These are phyloP conservation scores for Thraustotheca clavata DNA, from an alignment of 352 stramenopile genomes.

Conservation along the genomic window DNA sequence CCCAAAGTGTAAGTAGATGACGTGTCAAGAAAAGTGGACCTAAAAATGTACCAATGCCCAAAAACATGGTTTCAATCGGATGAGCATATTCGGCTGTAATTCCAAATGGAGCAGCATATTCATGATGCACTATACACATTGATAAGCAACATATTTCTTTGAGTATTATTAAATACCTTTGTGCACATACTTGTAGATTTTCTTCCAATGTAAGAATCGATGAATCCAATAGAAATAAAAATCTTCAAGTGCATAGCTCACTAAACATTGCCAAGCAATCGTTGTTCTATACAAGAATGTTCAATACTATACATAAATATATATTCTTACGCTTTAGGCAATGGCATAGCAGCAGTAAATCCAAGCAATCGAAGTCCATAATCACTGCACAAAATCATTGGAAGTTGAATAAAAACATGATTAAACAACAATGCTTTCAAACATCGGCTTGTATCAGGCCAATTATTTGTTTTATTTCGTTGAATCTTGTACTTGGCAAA, in stretches of 20 bases:
- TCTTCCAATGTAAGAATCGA: conserved; percentile 23
- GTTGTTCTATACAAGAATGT: not conserved
- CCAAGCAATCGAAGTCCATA: conserved; percentile 17
- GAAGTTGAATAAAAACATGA: conserved; percentile 21
- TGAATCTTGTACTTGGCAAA: conserved; percentile 24
- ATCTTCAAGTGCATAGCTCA: conserved; percentile 22
- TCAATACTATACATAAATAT: not conserved
- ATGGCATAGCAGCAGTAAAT: conserved; percentile 6
- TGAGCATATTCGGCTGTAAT: conserved; percentile 23
- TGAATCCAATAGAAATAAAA: conserved; percentile 25
- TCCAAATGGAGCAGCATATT: conserved; percentile 20
- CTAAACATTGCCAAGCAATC: conserved; percentile 20
- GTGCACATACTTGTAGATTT: conserved; percentile 25
- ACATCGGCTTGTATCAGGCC: conserved; percentile 9
- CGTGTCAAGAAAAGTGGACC: conserved; percentile 19
- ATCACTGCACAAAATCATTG: conserved; percentile 23
- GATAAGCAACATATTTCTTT: not conserved
- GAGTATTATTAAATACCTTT: not conserved
- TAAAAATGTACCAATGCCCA: conserved; percentile 21
- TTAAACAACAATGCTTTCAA: conserved; percentile 21
- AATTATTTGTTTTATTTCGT: conserved; percentile 15
- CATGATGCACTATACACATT: conserved; percentile 19
- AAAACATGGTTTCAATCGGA: conserved; percentile 20
- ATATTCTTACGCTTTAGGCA: conserved; percentile 7
- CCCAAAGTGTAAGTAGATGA: conserved; percentile 22